Evolutionary conservation across 495 filamentous ascomycete species (phyloP), one percentile per base, ranked within the genome.

Genomic region (Lichina pygmaea): DNA sequence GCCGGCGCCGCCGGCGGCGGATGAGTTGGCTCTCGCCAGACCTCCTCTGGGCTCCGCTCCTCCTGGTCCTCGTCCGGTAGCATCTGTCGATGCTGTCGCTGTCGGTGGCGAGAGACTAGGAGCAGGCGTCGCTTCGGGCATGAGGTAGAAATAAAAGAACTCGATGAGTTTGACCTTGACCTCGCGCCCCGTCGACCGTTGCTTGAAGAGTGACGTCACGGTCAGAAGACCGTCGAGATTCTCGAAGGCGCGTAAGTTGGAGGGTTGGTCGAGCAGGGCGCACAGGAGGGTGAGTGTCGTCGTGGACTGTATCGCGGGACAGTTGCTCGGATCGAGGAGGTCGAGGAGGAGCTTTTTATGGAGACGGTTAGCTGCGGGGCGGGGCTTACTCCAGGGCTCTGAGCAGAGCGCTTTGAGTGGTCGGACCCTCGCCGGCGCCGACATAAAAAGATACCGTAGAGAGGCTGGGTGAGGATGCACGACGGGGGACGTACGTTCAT

Each of bases 121-220:
- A 34, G 54, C 62, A 34, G 63, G 60, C 46, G 55, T 57, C 43
- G 67, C 55, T 60, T 95, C 89, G 32, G 86, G 84, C 76, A 94
- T 93, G 43, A 97, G 73, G 59, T 95, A 97, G 60, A 94, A 94
- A 61, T 95, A 93, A 6, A 97, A 62, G 57, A 97, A 94, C 55
- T 97, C 89, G 48, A 93, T 75, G 8, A 92, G 69, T 53, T 86
- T 84, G 51, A 93, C 71, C 58, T 91, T 93, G 47, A 97, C 86
- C 50, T 86, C 81, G 46, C 81, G 70, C 11, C 72, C 71, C 6
- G 85, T 93, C 51, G 72, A 68, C 34, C 80, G 73, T 49, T 70
- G 73, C 58, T 91, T 91, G 68, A 94, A 94, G 7, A 95, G 67
- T 7, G 79, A 85, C 17, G 86, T 92, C n/a, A 95, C 71, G 2